phyloP scores from a whole-genome alignment of 495 filamentous ascomycete genomes.

The Talaromyces stipitatus region DNA sequence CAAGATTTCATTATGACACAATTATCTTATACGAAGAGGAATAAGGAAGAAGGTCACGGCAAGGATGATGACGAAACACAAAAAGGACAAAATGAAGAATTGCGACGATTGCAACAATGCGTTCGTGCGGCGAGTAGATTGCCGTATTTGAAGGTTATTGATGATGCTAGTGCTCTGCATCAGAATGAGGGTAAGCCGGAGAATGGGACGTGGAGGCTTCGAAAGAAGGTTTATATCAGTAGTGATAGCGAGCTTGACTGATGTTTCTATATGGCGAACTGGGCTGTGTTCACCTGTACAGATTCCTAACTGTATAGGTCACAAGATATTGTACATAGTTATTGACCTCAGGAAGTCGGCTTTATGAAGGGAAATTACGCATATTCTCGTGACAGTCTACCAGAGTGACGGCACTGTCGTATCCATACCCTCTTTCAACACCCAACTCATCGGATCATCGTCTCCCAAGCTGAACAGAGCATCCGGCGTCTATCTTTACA shows the following conservation, averaged over 20 bases:
- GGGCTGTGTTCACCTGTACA: neutral
- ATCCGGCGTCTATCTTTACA: slow-evolving; percentile 5
- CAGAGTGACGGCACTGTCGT: neutral
- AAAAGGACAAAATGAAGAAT: slow-evolving; percentile 14
- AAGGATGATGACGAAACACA: slow-evolving; percentile 6
- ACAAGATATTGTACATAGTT: neutral
- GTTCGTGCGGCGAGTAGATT: slow-evolving; percentile 33
- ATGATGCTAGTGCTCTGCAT: slow-evolving; percentile 25
- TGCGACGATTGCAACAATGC: slow-evolving; percentile 23
- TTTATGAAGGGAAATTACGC: no score
- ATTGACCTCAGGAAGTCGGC: no score
- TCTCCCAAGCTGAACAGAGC: slow-evolving; percentile 9
- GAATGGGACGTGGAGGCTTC: slow-evolving; percentile 31
- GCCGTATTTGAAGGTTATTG: slow-evolving; percentile 41
- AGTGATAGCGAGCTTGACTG: slow-evolving; percentile 38
- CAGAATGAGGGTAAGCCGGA: slow-evolving; percentile 22
- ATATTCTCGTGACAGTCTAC: no score
- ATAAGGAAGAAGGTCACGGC: slow-evolving; percentile 7
- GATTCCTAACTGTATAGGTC: neutral
- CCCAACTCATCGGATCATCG: slow-evolving; percentile 9
- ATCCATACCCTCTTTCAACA: neutral
- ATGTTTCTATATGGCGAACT: no score
- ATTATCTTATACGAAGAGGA: slow-evolving; percentile 18
- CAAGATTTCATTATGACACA: slow-evolving; percentile 22
- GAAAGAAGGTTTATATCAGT: slow-evolving; percentile 36